These are phyloP conservation scores for Zymoseptoria ardabiliae DNA, from an alignment of 2,329 filamentous ascomycete species.

Conservation along the genomic window DNA sequence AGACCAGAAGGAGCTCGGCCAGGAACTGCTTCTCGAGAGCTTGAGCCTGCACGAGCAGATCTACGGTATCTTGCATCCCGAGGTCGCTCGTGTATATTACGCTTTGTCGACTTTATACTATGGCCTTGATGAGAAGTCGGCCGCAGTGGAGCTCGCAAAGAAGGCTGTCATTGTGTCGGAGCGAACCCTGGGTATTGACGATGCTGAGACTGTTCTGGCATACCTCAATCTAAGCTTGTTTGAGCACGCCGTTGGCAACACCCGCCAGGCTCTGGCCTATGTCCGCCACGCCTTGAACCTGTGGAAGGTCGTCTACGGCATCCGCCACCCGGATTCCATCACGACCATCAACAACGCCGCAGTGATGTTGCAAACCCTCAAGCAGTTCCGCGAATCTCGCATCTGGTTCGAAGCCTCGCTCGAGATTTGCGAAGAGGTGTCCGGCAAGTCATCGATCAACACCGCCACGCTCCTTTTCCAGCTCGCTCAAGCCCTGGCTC, in stretches of 20 bases:
- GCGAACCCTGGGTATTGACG: slow-evolving; percentile 87
- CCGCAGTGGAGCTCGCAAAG: slow-evolving; percentile 86
- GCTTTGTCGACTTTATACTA: slow-evolving; percentile 93
- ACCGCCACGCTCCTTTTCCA: slow-evolving; percentile 95
- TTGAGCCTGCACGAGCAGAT: slow-evolving; percentile 96
- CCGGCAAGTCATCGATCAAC: slow-evolving; percentile 83
- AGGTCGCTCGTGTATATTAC: slow-evolving; percentile 93
- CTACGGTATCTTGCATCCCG: slow-evolving; percentile 92
- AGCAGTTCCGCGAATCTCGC: slow-evolving; percentile 89
- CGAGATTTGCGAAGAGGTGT: slow-evolving; percentile 78
- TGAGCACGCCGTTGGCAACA: slow-evolving; percentile 86
- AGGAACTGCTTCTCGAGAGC: slow-evolving; percentile 92
- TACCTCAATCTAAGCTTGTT: slow-evolving; percentile 95
- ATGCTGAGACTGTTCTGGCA: slow-evolving; percentile 84
- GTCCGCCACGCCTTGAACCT: slow-evolving; percentile 87
- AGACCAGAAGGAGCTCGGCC: slow-evolving; percentile 88
- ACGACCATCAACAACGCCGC: slow-evolving; percentile 98
- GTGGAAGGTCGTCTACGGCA: slow-evolving; percentile 95
- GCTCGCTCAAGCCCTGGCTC: slow-evolving; percentile 84
- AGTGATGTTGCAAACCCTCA: slow-evolving; percentile 94
- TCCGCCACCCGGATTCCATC: slow-evolving; percentile 91
- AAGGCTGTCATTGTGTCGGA: slow-evolving; percentile 96
- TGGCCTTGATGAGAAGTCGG: slow-evolving; percentile 94
- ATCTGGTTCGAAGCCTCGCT: slow-evolving; percentile 95
- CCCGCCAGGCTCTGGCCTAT: slow-evolving; percentile 76